Conservation (phyloP, 2,329 filamentous ascomycete species). For the Plectosphaerella plurivora region DNA sequence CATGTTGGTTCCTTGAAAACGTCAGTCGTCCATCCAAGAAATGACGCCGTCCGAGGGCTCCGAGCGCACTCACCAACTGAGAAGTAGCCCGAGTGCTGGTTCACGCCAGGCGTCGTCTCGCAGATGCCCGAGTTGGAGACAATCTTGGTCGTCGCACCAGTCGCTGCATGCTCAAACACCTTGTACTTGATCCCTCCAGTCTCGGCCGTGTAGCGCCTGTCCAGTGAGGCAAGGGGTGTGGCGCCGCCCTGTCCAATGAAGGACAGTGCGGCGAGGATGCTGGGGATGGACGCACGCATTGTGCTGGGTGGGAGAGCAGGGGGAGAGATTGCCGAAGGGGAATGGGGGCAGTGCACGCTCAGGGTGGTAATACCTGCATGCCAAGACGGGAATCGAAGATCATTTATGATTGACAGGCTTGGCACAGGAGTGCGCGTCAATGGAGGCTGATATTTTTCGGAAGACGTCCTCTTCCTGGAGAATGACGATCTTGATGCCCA, state of each 20-base stretch:
- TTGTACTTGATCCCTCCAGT: background rate
- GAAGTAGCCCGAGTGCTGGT: constrained; percentile 47
- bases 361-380: background rate
- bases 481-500: background rate
- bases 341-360: background rate
- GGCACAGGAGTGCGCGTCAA: background rate
- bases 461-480: background rate
- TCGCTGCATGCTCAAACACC: constrained; percentile 43
- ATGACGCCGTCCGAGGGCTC: constrained; percentile 7
- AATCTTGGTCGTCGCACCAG: constrained; percentile 37
- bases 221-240: background rate
- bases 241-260: background rate
- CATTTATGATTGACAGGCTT: background rate
- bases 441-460: background rate
- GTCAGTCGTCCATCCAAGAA: constrained; percentile 14
- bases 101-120: constrained; percentile 45
- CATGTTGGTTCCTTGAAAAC: constrained; percentile 20
- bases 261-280: background rate
- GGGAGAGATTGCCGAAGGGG: background rate
- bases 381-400: background rate
- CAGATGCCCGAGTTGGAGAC: constrained; percentile 47
- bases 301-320: no score
- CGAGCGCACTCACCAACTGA: constrained; percentile 28
- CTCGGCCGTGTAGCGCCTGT: background rate
- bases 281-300: background rate